phyloP scores from a whole-genome alignment of 208 protist species.

The Phytomonas sp. region DNA sequence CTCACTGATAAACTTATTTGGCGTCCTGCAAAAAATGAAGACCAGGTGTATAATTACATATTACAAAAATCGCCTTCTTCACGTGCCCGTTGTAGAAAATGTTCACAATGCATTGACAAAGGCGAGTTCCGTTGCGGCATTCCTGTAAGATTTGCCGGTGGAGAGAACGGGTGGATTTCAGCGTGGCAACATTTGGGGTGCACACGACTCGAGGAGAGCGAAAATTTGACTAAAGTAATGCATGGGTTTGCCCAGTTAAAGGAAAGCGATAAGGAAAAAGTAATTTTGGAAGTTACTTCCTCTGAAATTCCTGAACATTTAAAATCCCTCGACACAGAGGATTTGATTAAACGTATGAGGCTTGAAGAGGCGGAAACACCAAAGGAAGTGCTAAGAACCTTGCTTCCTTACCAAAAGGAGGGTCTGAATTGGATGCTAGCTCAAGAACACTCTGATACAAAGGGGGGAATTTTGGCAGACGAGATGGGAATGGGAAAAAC shows the following conservation, averaged over 20 bases:
- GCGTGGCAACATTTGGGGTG: constrained; percentile 83
- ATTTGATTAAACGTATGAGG: constrained; percentile 50
- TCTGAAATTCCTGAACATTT: constrained; percentile 49
- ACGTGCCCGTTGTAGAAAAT: constrained; percentile 77
- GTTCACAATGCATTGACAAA: constrained; percentile 75
- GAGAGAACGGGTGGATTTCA: constrained; percentile 84
- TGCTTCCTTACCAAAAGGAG: constrained; percentile 83
- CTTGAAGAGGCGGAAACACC: constrained; percentile 46
- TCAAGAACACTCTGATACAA: constrained; percentile 61
- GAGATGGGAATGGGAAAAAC: constrained; percentile 98
- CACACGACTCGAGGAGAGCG: constrained; percentile 39
- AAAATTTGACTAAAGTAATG: constrained; percentile 24
- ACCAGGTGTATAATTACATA: constrained; percentile 53
- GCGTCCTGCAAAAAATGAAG: constrained; percentile 29
- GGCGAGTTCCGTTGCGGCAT: constrained; percentile 71
- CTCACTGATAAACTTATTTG: constrained; percentile 57
- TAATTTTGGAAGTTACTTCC: constrained; percentile 53
- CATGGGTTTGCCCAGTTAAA: constrained; percentile 41
- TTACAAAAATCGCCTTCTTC: constrained; percentile 54
- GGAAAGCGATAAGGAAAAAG: constrained; percentile 32
- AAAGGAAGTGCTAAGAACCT: constrained; percentile 36
- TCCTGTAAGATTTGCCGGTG: constrained; percentile 70
- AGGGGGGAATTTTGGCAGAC: constrained; percentile 95
- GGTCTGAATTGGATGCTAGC: constrained; percentile 80
- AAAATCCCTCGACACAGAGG: constrained; percentile 73